Conservation (phyloP, 345 rosid species). For the Litchi chinensis region DNA sequence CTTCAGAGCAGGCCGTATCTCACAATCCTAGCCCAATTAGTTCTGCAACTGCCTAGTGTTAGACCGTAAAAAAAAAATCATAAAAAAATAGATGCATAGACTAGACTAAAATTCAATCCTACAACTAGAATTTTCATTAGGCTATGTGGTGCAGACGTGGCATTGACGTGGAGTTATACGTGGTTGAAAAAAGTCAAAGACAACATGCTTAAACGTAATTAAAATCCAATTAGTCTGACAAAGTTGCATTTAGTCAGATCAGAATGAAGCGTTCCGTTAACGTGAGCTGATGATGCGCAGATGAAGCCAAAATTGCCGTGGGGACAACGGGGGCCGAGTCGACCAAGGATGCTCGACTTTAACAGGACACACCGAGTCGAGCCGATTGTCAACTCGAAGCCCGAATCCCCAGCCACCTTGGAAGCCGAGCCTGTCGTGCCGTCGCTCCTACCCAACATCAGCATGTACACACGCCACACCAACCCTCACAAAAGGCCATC, state of each 20-base stretch:
- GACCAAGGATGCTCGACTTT: slow-evolving; percentile 39
- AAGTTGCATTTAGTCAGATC: not conserved
- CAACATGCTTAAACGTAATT: not conserved
- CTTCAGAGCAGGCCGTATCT: too few relatives aligned
- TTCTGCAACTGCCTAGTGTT: too few relatives aligned
- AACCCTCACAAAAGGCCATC: not conserved
- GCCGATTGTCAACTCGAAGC: slow-evolving; percentile 33
- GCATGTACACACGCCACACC: not conserved
- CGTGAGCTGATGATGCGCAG: slow-evolving; percentile 23
- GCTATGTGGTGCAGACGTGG: too few relatives aligned
- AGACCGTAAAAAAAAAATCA: too few relatives aligned
- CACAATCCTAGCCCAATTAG: too few relatives aligned
- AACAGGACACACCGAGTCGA: slow-evolving; percentile 29
- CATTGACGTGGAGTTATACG: too few relatives aligned
- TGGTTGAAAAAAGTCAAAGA: not conserved
- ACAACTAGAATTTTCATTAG: too few relatives aligned
- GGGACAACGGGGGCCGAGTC: slow-evolving; percentile 39
- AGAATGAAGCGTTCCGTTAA: not conserved
- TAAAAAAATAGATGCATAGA: too few relatives aligned
- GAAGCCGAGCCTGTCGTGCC: slow-evolving; percentile 36
- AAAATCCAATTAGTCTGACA: not conserved
- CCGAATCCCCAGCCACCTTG: slow-evolving; percentile 38
- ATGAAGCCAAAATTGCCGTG: slow-evolving; percentile 26
- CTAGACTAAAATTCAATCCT: too few relatives aligned
- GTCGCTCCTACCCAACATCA: slow-evolving; percentile 27